Evolutionary conservation across 768 basidiomycete species (phyloP), one percentile per base, ranked within the genome.

Genomic region (Termitomyces sp.): DNA sequence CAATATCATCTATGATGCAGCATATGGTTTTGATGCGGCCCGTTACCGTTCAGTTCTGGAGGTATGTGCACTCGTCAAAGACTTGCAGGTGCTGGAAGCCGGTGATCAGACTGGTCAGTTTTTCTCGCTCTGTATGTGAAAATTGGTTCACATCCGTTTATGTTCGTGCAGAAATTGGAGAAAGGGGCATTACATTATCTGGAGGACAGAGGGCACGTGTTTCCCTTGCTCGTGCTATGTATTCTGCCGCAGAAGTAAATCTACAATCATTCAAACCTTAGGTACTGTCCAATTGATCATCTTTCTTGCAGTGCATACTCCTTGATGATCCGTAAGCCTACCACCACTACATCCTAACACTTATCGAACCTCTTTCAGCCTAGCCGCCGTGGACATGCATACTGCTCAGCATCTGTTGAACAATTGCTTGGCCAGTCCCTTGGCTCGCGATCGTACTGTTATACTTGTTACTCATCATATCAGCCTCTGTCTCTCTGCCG

Each of bases 391-490:
- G 2, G 87, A 89, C 65, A 87, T 87, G 80, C 88, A 90, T 61
- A 90, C 89, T 0, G 87, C 89, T 7, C 79, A 81, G 43, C 85
- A 88, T 62, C 69, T 95, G 19, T 83, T 89, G 54, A 70, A 75
- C 14, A 73, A 82, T 35, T 90, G 89, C 60, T 71, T 94, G 16
- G 73, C 74, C 9, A 86, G 92, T 8, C 69, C 77, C 1, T 75
- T 94, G 16, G 81, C 86, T 58, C 70, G 72, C 16, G 80, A 76
- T 50, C 77, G 92, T 16, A 94, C 92, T 0, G 80, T 93, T 60
- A 79, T 94, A 57, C 78, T 95, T 17, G 90, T 94, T 52, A 93
- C 92, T 0, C 92, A 95, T 66, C 89, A 92, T 65, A 82, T 90
- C 56, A 79, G 76, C 34, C 77, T 93, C 6, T 90, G 89, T 63